Evolutionary conservation across 1,139 yeast genomes (phyloP).

Genomic region (Geotrichum citri-aurantii): DNA sequence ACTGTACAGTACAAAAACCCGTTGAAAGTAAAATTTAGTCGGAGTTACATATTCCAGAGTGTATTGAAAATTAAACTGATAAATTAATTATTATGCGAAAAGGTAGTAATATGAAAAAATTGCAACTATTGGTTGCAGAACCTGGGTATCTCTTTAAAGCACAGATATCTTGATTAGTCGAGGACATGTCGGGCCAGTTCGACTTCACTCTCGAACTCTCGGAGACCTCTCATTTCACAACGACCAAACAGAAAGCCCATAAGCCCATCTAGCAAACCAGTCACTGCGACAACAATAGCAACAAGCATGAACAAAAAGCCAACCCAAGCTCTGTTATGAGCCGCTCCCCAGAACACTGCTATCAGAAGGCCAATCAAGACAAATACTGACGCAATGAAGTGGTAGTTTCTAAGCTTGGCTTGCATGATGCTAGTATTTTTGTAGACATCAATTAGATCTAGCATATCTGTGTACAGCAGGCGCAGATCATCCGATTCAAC

Average conservation of each 20-base stretch:
- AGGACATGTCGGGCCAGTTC: slow-evolving; percentile 25
- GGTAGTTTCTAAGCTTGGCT: slow-evolving; percentile 56
- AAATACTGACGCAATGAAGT: slow-evolving; percentile 54
- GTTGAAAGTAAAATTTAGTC: too few relatives aligned
- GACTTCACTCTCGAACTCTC: slow-evolving; percentile 48
- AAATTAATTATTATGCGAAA: neutral
- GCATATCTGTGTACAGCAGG: slow-evolving; percentile 51
- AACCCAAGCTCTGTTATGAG: slow-evolving; percentile 45
- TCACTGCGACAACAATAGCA: slow-evolving; percentile 46
- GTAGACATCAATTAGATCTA: slow-evolving; percentile 52
- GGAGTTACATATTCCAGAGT: too few relatives aligned
- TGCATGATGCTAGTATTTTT: slow-evolving; percentile 53
- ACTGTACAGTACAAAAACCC: too few relatives aligned
- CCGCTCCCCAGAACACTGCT: slow-evolving; percentile 56
- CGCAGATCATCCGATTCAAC: slow-evolving; percentile 15
- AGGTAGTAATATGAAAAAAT: neutral
- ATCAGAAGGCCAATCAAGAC: slow-evolving; percentile 49
- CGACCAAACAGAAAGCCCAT: slow-evolving; percentile 77
- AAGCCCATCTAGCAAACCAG: slow-evolving; percentile 72
- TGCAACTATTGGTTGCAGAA: neutral
- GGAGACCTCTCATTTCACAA: slow-evolving; percentile 67
- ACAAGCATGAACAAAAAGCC: slow-evolving; percentile 49
- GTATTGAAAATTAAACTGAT: too few relatives aligned
- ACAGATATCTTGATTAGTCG: neutral
- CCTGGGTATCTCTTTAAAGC: neutral